Percentiles rank a stretch among this genome's conserved stretches.
Conservation (phyloP, 768 basidiomycete genomes). For the Gyrodon lividus region DNA sequence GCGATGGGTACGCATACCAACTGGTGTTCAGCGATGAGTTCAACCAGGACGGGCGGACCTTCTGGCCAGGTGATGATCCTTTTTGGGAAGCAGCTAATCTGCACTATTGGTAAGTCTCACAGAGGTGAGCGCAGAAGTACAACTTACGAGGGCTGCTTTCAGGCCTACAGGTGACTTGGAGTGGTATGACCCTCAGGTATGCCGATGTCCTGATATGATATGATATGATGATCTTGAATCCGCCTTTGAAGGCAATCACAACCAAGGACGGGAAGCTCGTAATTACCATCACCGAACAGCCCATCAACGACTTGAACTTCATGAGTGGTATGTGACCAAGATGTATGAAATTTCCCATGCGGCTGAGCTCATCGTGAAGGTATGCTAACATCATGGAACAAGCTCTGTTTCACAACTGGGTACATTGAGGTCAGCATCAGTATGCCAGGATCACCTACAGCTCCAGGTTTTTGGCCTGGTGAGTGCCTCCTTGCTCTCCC, state of each 20-base stretch:
- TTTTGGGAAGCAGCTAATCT: conserved; percentile 87
- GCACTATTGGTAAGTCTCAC: conserved; percentile 65
- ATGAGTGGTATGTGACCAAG: conserved; percentile 55
- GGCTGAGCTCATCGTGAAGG: conserved; percentile 34
- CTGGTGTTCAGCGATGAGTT: conserved; percentile 91
- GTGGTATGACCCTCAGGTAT: conserved; percentile 78
- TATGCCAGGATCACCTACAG: conserved; percentile 59
- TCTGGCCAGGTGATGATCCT: conserved; percentile 78
- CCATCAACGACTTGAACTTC: conserved; percentile 80
- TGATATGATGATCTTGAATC: conserved; percentile 1
- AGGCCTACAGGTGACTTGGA: conserved; percentile 74
- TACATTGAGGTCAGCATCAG: conserved; percentile 84
- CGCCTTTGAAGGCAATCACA: conserved; percentile 51
- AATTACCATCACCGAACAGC: conserved; percentile 71
- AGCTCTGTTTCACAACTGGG: conserved; percentile 91
- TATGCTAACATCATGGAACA: conserved; percentile 88
- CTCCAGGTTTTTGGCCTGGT: conserved; percentile 88
- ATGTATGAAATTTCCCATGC: not conserved
- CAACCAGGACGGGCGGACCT: conserved; percentile 68
- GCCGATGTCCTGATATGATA: conserved; percentile 16
- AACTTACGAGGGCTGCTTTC: conserved; percentile 9
- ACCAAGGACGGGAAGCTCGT: conserved; percentile 78
- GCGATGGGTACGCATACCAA: conserved; percentile 75
- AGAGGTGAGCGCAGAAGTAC: not conserved
- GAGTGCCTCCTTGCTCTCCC: conserved; percentile 29